Percentiles rank a stretch among this genome's conserved stretches.
phyloP scores from a whole-genome alignment of 2,329 filamentous ascomycete genomes.

The Xylariaceae sp. region DNA sequence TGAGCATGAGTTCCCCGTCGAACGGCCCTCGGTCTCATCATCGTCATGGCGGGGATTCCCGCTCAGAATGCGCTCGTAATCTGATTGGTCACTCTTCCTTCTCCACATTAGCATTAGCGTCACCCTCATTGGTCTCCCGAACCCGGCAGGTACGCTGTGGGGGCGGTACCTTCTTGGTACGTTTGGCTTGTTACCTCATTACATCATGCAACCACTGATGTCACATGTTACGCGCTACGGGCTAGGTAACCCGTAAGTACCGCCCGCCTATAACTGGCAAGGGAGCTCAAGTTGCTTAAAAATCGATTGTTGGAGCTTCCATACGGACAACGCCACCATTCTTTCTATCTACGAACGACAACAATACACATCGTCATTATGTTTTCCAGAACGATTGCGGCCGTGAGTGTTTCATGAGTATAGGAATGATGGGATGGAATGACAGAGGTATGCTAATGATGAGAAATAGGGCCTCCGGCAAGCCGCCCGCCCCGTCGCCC shows the following conservation, averaged over 20 bases:
- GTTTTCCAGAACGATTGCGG: conserved; percentile 23
- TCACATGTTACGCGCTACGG: not conserved
- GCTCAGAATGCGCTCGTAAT: conserved; percentile 14
- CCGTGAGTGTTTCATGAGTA: too few relatives aligned
- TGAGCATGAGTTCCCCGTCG: not conserved
- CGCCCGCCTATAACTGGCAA: not conserved
- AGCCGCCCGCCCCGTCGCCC: conserved; percentile 36
- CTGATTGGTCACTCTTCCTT: conserved; percentile 13
- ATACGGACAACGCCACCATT: not conserved
- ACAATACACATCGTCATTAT: conserved; percentile 15
- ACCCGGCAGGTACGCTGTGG: too few relatives aligned
- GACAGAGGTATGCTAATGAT: not conserved
- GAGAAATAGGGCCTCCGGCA: conserved; percentile 40
- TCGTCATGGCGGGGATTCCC: conserved; percentile 15
- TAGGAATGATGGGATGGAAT: too few relatives aligned
- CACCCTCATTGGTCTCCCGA: too few relatives aligned
- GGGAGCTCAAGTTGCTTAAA: not conserved
- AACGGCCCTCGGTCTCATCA: not conserved
- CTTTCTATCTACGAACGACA: not conserved
- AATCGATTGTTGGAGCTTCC: not conserved
- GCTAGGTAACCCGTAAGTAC: not conserved
- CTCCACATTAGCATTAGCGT: too few relatives aligned
- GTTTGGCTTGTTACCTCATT: not conserved
- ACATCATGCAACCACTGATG: not conserved
- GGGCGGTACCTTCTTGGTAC: too few relatives aligned